phyloP scores from a whole-genome alignment of 441 rosid genomes.

The California macrophylla region DNA sequence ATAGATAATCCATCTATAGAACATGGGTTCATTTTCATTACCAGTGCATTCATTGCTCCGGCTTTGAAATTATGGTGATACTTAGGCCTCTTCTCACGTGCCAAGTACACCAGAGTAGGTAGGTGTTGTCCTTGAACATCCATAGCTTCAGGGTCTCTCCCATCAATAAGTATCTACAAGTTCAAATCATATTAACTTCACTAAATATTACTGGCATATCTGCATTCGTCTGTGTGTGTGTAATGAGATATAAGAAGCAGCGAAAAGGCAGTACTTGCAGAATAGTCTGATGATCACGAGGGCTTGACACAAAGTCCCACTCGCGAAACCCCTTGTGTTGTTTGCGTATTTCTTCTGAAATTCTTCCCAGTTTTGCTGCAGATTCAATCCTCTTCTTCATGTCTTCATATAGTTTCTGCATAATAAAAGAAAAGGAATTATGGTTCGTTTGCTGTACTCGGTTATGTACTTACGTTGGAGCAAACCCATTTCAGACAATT shows the following conservation, averaged over 20 bases:
- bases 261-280: slow-evolving; percentile 10
- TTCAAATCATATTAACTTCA: neutral
- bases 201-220: too few species aligned
- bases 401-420: slow-evolving; percentile 18
- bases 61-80: slow-evolving; percentile 14
- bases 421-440: too few species aligned
- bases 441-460: too few species aligned
- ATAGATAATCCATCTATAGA: neutral
- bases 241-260: too few species aligned
- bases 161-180: slow-evolving; percentile 8
- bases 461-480: too few species aligned
- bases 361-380: slow-evolving; percentile 3
- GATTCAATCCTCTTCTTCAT: slow-evolving; percentile 15
- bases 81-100: slow-evolving; percentile 10
- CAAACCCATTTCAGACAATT: too few species aligned
- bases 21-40: neutral
- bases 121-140: neutral
- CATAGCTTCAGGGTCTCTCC: slow-evolving; percentile 9
- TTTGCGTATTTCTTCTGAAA: slow-evolving; percentile 8
- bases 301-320: slow-evolving; percentile 14
- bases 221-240: neutral
- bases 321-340: slow-evolving; percentile 18
- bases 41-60: slow-evolving; percentile 9
- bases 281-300: slow-evolving; percentile 20
- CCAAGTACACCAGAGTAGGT: slow-evolving; percentile 10